A percentile compares a stretch with the other conserved stretches of the same genome.
phyloP scores from a whole-genome alignment of 495 filamentous ascomycete species.

The Neurospora hispaniola region DNA sequence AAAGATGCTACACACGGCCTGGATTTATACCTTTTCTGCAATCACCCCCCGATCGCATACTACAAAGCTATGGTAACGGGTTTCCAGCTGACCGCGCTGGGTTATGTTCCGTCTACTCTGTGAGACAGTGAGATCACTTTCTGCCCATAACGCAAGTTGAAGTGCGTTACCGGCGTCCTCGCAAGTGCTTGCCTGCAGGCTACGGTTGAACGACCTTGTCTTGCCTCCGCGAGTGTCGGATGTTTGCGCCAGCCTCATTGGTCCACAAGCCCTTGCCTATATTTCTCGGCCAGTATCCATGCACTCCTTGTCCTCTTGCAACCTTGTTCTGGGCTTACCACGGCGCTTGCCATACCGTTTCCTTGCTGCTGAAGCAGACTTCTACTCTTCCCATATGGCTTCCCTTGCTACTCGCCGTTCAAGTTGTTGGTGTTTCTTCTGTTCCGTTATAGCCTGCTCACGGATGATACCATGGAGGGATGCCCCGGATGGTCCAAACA shows the following conservation, averaged over 20 bases:
- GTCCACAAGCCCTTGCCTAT: slow-evolving; percentile 12
- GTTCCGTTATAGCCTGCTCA: slow-evolving; percentile 20
- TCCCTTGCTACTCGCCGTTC: slow-evolving; percentile 6
- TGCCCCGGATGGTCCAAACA: slow-evolving; percentile 32
- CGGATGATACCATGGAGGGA: slow-evolving; percentile 12
- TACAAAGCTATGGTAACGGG: slow-evolving; percentile 3
- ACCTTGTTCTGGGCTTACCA: slow-evolving; percentile 14
- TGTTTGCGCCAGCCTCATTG: slow-evolving; percentile 25
- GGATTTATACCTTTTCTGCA: slow-evolving; percentile 13
- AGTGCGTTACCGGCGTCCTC: slow-evolving; percentile 2
- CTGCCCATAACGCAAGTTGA: slow-evolving; percentile 4
- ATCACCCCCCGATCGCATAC: slow-evolving; percentile 12
- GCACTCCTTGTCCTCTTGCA: slow-evolving; percentile 18
- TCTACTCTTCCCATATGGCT: slow-evolving; percentile 5
- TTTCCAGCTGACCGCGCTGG: slow-evolving; percentile 5
- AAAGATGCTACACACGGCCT: slow-evolving; percentile 29
- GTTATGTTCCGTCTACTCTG: slow-evolving; percentile 9
- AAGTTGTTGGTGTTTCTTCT: slow-evolving; percentile 17
- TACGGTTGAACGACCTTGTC: slow-evolving; percentile 20
- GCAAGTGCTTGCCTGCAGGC: slow-evolving; percentile 7
- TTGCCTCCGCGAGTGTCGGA: slow-evolving; percentile 21
- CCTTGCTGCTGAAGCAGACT: background rate
- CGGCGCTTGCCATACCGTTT: slow-evolving; percentile 17
- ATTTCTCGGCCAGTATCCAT: slow-evolving; percentile 17
- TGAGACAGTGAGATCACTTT: slow-evolving; percentile 14